Conservation (phyloP, 2,329 filamentous ascomycete species). For the Hyphodiscus sp. region DNA sequence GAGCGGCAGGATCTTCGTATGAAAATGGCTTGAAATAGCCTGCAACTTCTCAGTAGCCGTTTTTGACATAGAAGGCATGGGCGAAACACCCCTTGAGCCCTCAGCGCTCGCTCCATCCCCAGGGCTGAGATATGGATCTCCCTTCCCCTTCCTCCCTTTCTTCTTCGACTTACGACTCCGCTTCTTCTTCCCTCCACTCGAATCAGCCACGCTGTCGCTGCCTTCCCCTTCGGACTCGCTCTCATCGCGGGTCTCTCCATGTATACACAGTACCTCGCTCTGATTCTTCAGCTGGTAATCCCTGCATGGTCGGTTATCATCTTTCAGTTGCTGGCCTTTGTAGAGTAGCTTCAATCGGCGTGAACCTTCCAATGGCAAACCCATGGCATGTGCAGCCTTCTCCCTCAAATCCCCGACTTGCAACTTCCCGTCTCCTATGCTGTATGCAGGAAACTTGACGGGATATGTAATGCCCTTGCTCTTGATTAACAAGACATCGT, state of each 20-base stretch:
- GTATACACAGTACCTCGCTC: slow-evolving; percentile 53
- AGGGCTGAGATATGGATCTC: slow-evolving; percentile 23
- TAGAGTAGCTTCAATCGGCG: slow-evolving; percentile 60
- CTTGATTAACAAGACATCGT: slow-evolving; percentile 66
- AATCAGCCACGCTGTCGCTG: slow-evolving; percentile 27
- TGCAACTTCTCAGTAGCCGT: slow-evolving; percentile 57
- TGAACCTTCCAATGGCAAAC: slow-evolving; percentile 45
- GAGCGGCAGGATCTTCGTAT: slow-evolving; percentile 56
- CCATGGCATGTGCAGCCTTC: slow-evolving; percentile 61
- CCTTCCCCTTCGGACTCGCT: slow-evolving; percentile 36
- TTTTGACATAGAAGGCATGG: slow-evolving; percentile 33
- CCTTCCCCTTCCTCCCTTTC: slow-evolving; percentile 33
- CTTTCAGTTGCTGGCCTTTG: slow-evolving; percentile 65
- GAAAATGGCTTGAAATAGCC: slow-evolving; percentile 59
- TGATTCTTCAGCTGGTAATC: slow-evolving; percentile 57
- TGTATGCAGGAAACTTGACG: slow-evolving; percentile 67
- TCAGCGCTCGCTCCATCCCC: slow-evolving; percentile 31
- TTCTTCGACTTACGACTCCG: slow-evolving; percentile 34
- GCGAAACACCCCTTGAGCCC: slow-evolving; percentile 23
- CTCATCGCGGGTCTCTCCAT: slow-evolving; percentile 45
- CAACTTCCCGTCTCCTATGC: slow-evolving; percentile 68
- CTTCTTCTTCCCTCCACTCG: slow-evolving; percentile 18
- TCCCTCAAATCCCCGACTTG: slow-evolving; percentile 59
- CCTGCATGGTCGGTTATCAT: slow-evolving; percentile 49
- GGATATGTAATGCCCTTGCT: slow-evolving; percentile 60